Evolutionary conservation across 805 yeast species (phyloP).

Genomic region (Komagataella phaffii): DNA sequence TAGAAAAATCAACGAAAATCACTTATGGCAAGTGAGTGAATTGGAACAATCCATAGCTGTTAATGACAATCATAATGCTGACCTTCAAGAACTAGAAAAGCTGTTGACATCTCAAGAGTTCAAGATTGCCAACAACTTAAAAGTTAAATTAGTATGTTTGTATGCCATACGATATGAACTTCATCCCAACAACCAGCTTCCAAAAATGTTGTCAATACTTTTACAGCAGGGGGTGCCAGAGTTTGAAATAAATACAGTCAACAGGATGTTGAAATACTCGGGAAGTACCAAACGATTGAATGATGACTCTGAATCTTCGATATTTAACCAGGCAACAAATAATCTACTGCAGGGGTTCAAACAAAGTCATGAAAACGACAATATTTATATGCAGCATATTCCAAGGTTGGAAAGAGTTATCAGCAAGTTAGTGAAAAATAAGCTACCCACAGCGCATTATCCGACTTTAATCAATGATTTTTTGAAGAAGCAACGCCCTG

Average conservation of each 20-base stretch:
- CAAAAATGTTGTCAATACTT: slow-evolving; percentile 22
- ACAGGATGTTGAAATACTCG: slow-evolving; percentile 28
- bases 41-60: slow-evolving; percentile 78
- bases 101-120: slow-evolving; percentile 24
- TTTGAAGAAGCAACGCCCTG: slow-evolving; percentile 6
- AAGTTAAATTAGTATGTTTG: slow-evolving; percentile 59
- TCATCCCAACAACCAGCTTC: slow-evolving; percentile 28
- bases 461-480: slow-evolving; percentile 28
- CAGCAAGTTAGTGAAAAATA: slow-evolving; percentile 24
- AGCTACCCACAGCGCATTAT: slow-evolving; percentile 22
- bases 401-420: slow-evolving; percentile 52
- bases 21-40: slow-evolving; percentile 80
- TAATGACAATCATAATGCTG: slow-evolving; percentile 38
- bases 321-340: slow-evolving; percentile 11
- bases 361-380: slow-evolving; percentile 32
- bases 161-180: slow-evolving; percentile 63
- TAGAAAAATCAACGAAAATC: slow-evolving; percentile 44
- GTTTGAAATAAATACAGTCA: slow-evolving; percentile 28
- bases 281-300: slow-evolving; percentile 29
- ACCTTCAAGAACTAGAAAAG: slow-evolving; percentile 41
- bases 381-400: slow-evolving; percentile 82
- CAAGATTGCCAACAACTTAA: slow-evolving; percentile 26
- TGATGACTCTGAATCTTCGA: slow-evolving; percentile 17
- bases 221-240: slow-evolving; percentile 19
- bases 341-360: slow-evolving; percentile 20